These are phyloP conservation scores for Ilex asprella DNA, from an alignment of 257 asterid genomes.

Conservation along the genomic window DNA sequence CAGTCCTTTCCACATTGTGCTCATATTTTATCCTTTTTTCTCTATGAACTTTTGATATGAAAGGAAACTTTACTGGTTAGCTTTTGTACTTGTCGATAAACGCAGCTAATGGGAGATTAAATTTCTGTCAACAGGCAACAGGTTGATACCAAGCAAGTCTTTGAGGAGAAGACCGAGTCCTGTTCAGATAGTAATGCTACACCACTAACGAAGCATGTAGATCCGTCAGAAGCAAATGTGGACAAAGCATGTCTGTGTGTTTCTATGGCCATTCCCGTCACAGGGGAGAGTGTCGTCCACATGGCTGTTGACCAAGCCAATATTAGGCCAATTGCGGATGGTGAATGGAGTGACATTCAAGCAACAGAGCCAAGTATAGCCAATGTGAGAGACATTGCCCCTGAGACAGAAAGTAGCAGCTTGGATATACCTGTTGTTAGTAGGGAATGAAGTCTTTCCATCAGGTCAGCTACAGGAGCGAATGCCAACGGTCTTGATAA, in stretches of 20 bases:
- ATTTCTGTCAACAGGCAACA: constrained; percentile 59
- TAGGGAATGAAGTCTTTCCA: constrained; percentile 41
- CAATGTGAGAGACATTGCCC: constrained; percentile 81
- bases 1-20: no score
- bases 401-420: constrained; percentile 52
- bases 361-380: constrained; percentile 77
- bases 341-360: constrained; percentile 93
- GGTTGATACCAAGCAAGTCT: constrained; percentile 62
- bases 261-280: constrained; percentile 40
- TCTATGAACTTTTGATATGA: no score
- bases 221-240: constrained; percentile 80
- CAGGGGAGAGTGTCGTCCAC: constrained; percentile 40
- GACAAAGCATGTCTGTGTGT: constrained; percentile 87
- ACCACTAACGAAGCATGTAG: constrained; percentile 77
- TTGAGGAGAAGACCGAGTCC: constrained; percentile 64
- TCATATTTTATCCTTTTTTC: no score
- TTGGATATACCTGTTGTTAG: constrained; percentile 70
- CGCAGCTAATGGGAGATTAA: no score
- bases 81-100: no score
- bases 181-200: constrained; percentile 46
- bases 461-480: constrained; percentile 12
- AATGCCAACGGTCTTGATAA: no score
- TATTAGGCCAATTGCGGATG: constrained; percentile 51
- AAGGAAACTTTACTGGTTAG: no score
- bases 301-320: constrained; percentile 46